Base-by-base conservation (phyloP, 495 filamentous ascomycete species). In the Immersiella caudata region DNA sequence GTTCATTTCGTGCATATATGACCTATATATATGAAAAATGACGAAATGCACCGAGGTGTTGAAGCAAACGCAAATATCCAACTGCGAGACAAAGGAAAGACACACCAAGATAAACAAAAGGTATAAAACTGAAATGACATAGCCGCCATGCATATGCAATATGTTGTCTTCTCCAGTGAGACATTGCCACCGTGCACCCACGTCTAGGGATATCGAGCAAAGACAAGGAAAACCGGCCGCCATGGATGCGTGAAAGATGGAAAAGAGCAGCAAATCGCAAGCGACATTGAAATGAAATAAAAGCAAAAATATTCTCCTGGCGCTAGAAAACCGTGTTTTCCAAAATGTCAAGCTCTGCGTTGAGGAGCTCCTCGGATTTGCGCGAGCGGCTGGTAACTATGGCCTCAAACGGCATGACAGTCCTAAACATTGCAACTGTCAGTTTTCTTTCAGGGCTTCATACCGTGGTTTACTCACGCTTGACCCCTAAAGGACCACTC, bases 401-500 rank as follows among this genome's bases (percentile, higher is more conserved):
- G 0, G 68, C 57, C 18, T 50, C 57, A 60, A 75, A 75, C 1
- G 73, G 73, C 46, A 75, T 49, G 18, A 75, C 73, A 6, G 71
- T 70, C 8, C 73, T 75, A 24, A 26, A 8, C 1, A 40, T 46
- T 21, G 40, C 9, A 25, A 12, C 0, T 18, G 14, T 67, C 25
- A n/a, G 33, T 21, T 26, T 14, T 18, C 5, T 55, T 20, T n/a
- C 25, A 7, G 18, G 6, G 18, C n/a, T 22, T 9, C 22, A 2
- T 22, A 18, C 14, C 8, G 0, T 11, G 36, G 18, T 8, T 16
- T 18, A 71, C 75, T 65, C 52, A 77, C 75, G 75, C 74, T 21
- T 76, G 74, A 1, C 75, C 75, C 64, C 65, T 71, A 11, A 71
- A 73, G 11, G 72, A 74, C 70, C 70, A 77, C 52, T 75, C 64